phyloP scores from a whole-genome alignment of 1,139 yeast species.

The Saccharomyces hybrid region DNA sequence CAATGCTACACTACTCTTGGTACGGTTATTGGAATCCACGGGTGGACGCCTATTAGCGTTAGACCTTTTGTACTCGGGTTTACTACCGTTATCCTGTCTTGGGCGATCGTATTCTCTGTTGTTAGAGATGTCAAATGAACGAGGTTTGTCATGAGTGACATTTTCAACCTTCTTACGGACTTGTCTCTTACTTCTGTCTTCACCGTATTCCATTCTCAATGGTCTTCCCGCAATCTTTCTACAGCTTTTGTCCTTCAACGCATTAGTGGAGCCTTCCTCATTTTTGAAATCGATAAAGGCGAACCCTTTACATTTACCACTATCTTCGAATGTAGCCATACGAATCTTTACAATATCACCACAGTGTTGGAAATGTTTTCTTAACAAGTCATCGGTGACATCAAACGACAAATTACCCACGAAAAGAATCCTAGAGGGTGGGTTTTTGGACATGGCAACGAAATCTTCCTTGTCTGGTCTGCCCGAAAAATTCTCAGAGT shows the following conservation, averaged over 20 bases:
- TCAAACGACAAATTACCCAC: constrained; percentile 93
- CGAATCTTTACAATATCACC: constrained; percentile 78
- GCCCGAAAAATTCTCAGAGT: constrained; percentile 77
- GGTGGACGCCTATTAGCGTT: constrained; percentile 7
- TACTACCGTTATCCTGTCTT: constrained; percentile 3
- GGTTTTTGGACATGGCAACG: constrained; percentile 52
- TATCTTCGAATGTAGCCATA: constrained; percentile 95
- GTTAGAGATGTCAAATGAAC: background rate
- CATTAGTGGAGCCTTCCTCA: constrained; percentile 74
- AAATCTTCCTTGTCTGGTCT: constrained; percentile 60
- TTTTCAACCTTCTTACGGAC: constrained; percentile 29
- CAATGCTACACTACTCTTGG: constrained; percentile 79
- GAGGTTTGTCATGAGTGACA: constrained; percentile 1
- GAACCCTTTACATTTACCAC: constrained; percentile 95
- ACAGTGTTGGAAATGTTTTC: constrained; percentile 64
- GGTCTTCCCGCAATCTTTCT: constrained; percentile 65
- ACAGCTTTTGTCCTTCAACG: constrained; percentile 66
- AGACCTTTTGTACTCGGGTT: constrained; percentile 5
- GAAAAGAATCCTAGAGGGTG: constrained; percentile 82
- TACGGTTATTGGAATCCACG: constrained; percentile 38
- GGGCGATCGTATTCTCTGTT: background rate
- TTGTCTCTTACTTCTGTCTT: constrained; percentile 77
- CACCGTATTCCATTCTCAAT: constrained; percentile 86
- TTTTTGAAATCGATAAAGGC: constrained; percentile 84
- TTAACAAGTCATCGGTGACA: constrained; percentile 73